These are phyloP conservation scores for Solanum clarkiae DNA, from an alignment of 257 asterid species.

Conservation along the genomic window DNA sequence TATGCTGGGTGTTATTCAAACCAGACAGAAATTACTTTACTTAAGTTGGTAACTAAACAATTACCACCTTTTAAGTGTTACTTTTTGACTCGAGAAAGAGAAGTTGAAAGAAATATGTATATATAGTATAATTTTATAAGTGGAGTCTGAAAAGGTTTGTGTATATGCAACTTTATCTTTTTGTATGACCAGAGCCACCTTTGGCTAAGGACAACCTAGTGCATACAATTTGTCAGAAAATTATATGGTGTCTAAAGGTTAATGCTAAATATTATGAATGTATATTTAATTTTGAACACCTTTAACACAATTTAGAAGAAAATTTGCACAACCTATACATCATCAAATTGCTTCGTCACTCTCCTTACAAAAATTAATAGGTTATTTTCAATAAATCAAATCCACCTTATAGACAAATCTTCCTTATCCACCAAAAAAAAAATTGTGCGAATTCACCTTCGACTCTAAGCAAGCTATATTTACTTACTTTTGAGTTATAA, in stretches of 20 bases:
- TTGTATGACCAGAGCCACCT: background rate
- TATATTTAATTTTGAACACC: no score
- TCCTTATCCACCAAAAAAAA: no score
- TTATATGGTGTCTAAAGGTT: background rate
- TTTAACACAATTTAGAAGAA: no score
- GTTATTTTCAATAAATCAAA: background rate
- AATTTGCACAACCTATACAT: background rate
- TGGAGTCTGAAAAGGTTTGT: background rate
- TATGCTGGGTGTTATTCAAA: background rate
- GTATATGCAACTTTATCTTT: background rate
- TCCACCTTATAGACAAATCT: no score
- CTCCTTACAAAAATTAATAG: background rate
- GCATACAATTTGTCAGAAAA: no score
- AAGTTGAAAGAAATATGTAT: background rate
- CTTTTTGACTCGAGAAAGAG: background rate
- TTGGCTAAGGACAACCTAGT: no score
- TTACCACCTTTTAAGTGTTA: background rate
- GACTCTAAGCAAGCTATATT: background rate
- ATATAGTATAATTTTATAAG: no score
- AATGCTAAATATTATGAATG: background rate
- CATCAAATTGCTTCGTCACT: background rate
- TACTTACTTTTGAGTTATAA: background rate
- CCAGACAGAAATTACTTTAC: background rate
- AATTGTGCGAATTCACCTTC: no score
- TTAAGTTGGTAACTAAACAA: background rate